phyloP scores from a whole-genome alignment of 202 grass and related monocot species.

The Schoenoplectus tabernaemontani region DNA sequence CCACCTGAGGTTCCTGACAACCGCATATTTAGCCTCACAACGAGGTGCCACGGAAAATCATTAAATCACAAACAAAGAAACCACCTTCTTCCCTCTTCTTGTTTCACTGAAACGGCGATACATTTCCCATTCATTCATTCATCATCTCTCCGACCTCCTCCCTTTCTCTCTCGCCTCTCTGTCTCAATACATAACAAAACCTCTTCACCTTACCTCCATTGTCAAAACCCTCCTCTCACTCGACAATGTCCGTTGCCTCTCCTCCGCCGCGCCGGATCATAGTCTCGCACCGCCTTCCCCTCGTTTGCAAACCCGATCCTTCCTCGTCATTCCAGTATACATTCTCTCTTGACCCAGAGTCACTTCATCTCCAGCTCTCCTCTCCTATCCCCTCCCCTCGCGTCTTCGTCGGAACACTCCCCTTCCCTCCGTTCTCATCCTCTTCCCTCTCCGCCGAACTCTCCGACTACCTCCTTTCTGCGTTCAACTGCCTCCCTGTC shows the following conservation, averaged over 20 bases:
- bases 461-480: slow-evolving; percentile 21
- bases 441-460: slow-evolving; percentile 9
- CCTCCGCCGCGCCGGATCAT: slow-evolving; percentile 32
- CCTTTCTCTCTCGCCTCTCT: too few species aligned
- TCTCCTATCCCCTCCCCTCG: slow-evolving; percentile 34
- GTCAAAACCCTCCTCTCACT: too few species aligned
- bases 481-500: slow-evolving; percentile 37
- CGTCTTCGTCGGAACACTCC: slow-evolving; percentile 49
- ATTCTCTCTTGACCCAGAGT: slow-evolving; percentile 47
- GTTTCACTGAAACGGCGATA: too few species aligned
- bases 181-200: too few species aligned
- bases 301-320: slow-evolving; percentile 29
- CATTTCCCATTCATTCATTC: neutral
- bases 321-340: slow-evolving; percentile 24
- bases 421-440: neutral
- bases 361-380: slow-evolving; percentile 44
- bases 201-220: too few species aligned
- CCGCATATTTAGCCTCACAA: too few species aligned
- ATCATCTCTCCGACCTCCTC: too few species aligned
- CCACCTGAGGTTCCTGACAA: too few species aligned
- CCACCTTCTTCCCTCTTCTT: neutral
- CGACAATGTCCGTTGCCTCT: neutral
- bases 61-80: too few species aligned
- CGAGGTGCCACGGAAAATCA: too few species aligned
- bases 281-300: slow-evolving; percentile 54